phyloP scores from a whole-genome alignment of 2,329 filamentous ascomycete genomes.

The Aspergillus cejpii region DNA sequence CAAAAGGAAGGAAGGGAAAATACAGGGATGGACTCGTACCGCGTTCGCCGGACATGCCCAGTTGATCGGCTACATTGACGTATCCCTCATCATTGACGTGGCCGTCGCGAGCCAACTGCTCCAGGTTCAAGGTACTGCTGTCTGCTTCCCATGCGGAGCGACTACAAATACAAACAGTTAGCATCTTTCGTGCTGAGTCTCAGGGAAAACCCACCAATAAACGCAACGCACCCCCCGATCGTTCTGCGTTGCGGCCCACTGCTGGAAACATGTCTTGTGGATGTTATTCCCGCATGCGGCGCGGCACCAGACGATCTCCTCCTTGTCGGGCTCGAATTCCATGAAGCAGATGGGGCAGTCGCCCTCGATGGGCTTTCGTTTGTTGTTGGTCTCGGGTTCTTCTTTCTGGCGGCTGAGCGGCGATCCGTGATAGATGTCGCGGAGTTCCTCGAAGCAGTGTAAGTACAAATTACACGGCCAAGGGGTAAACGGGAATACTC shows the following conservation, averaged over 20 bases:
- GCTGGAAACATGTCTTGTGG: conserved; percentile 52
- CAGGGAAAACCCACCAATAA: conserved; percentile 36
- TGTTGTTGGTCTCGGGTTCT: conserved; percentile 34
- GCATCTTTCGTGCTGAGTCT: not conserved
- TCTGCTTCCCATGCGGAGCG: conserved; percentile 39
- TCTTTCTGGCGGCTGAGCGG: conserved; percentile 44
- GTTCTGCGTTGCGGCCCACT: conserved; percentile 43
- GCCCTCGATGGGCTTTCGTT: conserved; percentile 54
- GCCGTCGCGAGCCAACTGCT: conserved; percentile 27
- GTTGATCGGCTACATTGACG: conserved; percentile 39
- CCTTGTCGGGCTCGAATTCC: conserved; percentile 44
- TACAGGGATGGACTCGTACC: conserved; percentile 30
- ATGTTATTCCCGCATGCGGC: conserved; percentile 58
- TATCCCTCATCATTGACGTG: conserved; percentile 37
- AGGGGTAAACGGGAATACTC: conserved; percentile 10
- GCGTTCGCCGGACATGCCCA: conserved; percentile 37
- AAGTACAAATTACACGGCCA: not conserved
- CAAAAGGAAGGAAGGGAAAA: conserved; percentile 5
- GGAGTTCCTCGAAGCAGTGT: conserved; percentile 42
- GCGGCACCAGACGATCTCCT: conserved; percentile 53
- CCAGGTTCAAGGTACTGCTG: conserved; percentile 24
- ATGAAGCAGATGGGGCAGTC: conserved; percentile 60
- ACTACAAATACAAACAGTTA: conserved; percentile 27
- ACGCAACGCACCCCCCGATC: conserved; percentile 37
- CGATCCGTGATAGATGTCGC: conserved; percentile 49